Conservation (phyloP, 2,329 filamentous ascomycete genomes). For the Diaporthe sp. region DNA sequence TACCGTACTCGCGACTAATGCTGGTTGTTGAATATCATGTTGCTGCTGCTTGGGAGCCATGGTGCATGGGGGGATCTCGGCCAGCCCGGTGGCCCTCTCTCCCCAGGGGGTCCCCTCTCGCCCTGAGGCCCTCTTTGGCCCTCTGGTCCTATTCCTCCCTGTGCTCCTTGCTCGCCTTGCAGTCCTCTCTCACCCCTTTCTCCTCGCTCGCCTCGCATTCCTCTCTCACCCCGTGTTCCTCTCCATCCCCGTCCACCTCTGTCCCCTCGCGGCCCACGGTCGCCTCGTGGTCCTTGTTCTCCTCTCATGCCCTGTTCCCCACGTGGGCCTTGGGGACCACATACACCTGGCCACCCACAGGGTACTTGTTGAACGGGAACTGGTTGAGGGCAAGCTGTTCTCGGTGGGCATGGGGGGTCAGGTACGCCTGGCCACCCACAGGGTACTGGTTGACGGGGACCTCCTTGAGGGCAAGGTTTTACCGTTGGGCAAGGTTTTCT, state of each 20-base stretch:
- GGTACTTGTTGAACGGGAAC: neutral
- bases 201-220: neutral
- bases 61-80: neutral
- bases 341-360: neutral
- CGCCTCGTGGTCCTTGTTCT: neutral
- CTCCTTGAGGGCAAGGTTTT: neutral
- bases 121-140: too few species aligned
- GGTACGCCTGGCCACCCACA: too few species aligned
- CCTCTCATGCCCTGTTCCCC: neutral
- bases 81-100: neutral
- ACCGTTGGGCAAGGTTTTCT: too few species aligned
- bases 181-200: neutral
- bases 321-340: too few species aligned
- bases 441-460: too few species aligned
- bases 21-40: constrained; percentile 4
- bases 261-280: neutral
- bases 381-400: too few species aligned
- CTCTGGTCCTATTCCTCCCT: neutral
- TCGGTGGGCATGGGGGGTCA: too few species aligned
- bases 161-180: neutral
- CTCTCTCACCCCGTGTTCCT: neutral
- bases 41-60: neutral
- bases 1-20: neutral
- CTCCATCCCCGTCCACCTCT: neutral
- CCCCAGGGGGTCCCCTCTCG: too few species aligned